Evolutionary conservation across 352 stramenopile genomes (phyloP).

Genomic region (Phytophthora pini): DNA sequence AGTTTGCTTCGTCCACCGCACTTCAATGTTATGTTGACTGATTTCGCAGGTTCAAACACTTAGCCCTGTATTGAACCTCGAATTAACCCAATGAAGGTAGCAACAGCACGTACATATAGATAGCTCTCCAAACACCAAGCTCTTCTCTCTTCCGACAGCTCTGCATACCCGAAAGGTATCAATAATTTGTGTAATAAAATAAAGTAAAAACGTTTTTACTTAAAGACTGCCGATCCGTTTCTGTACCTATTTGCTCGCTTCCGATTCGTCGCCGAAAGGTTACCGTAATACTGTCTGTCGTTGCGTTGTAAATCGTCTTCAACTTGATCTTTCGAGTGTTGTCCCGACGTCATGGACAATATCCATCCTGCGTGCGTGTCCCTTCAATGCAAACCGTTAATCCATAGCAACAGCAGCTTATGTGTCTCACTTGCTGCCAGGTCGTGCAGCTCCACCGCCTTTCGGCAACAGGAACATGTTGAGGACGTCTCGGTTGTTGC

Average conservation of each 20-base stretch:
- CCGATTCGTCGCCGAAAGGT: conserved; percentile 16
- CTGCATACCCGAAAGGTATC: too few species aligned
- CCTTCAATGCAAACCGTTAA: neutral
- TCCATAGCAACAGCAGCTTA: neutral
- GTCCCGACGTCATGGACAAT: conserved; percentile 15
- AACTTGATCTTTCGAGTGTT: conserved; percentile 35
- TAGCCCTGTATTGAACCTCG: neutral
- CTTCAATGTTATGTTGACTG: conserved; percentile 8
- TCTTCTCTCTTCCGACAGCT: too few species aligned
- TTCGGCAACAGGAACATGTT: conserved; percentile 84
- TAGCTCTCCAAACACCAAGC: neutral
- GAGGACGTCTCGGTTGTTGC: conserved; percentile 76
- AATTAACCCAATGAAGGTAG: neutral
- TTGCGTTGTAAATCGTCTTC: conserved; percentile 23
- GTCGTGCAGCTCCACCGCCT: conserved; percentile 3
- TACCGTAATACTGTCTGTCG: conserved; percentile 3
- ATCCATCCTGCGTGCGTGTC: neutral
- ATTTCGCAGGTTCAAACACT: neutral
- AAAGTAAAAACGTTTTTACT: neutral
- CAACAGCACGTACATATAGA: too few species aligned
- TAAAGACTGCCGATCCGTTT: neutral
- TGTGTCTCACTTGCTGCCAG: conserved; percentile 25
- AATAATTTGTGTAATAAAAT: neutral
- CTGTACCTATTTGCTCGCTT: conserved; percentile 6
- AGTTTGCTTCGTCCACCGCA: neutral